Conservation (phyloP, 2,329 filamentous ascomycete species). For the Xylariaceae sp. region DNA sequence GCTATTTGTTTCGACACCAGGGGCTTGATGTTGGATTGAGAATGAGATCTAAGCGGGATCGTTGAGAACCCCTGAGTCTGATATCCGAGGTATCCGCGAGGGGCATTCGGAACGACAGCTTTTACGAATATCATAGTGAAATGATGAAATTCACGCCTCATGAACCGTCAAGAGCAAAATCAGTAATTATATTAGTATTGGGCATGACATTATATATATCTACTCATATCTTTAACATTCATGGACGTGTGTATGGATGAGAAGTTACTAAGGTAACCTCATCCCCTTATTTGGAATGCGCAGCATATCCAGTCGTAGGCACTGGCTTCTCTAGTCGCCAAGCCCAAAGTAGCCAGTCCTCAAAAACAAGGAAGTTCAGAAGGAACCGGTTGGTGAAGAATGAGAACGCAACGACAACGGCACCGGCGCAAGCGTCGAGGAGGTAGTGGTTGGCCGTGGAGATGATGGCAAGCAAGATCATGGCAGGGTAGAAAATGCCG, state of each 20-base stretch:
- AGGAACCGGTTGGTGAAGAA: conserved; percentile 50
- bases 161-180: background rate
- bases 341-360: conserved; percentile 60
- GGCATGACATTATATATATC: background rate
- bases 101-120: too few relatives aligned
- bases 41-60: too few relatives aligned
- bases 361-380: conserved; percentile 55
- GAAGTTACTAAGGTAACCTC: background rate
- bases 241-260: background rate
- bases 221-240: background rate
- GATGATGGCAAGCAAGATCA: conserved; percentile 53
- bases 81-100: too few relatives aligned
- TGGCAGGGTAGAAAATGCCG: conserved; percentile 47
- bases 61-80: too few relatives aligned
- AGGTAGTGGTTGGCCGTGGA: conserved; percentile 60
- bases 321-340: conserved; percentile 60
- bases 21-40: too few relatives aligned
- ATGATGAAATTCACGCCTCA: too few relatives aligned
- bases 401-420: conserved; percentile 54
- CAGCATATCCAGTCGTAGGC: conserved; percentile 40
- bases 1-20: too few relatives aligned
- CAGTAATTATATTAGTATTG: background rate
- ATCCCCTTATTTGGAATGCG: conserved; percentile 9
- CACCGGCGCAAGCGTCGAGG: conserved; percentile 61
- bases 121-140: too few relatives aligned